Evolutionary conservation across 2,329 filamentous ascomycete species (phyloP), one percentile per base, ranked within the genome.

Genomic region (Colletotrichum liriopes): DNA sequence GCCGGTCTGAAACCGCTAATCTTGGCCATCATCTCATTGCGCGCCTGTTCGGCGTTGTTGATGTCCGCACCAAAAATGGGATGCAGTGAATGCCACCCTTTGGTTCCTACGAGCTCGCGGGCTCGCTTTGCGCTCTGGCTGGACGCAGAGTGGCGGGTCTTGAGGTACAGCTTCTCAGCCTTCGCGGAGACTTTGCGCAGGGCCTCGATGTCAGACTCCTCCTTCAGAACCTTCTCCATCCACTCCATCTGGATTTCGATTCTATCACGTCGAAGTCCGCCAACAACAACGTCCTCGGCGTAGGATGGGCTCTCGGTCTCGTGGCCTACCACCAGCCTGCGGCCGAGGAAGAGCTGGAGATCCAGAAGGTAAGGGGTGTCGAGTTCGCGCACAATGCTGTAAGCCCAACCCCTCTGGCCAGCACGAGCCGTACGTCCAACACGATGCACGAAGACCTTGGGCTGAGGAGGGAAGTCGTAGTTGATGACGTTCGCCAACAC

Each of bases 401-500:
- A 99, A 83, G 93, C 93, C 96, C 96, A 98, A 74, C 96, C 96
- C 75, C 93, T 91, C 77, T 94, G 92, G 18, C 96, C 96, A 55
- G 97, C 97, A 89, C 96, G 91, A 51, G 96, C 97, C 35, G 97
- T 99, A 84, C 96, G 92, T 77, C 96, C 96, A 58, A 99, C 96
- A 80, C 96, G 92, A 82, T 99, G 96, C 37, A 99, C 93, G 78
- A 97, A 99, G 52, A 99, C 92, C 83, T 99, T 99, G 26, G 96
- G 94, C 78, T 98, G 96, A 1, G 96, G 93, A 3, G 96, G 96
- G 75, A 99, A 99, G 79, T 98, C 96, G 82, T 97, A 99, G 86
- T 99, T 98, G 86, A 99, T 96, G 71, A 99, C 96, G 80, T 99
- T 98, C 68, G 94, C 95, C 45, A 99, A 88, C 58, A 98, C 90